phyloP scores from a whole-genome alignment of 495 filamentous ascomycete genomes.

The Cryomyces antarcticus region DNA sequence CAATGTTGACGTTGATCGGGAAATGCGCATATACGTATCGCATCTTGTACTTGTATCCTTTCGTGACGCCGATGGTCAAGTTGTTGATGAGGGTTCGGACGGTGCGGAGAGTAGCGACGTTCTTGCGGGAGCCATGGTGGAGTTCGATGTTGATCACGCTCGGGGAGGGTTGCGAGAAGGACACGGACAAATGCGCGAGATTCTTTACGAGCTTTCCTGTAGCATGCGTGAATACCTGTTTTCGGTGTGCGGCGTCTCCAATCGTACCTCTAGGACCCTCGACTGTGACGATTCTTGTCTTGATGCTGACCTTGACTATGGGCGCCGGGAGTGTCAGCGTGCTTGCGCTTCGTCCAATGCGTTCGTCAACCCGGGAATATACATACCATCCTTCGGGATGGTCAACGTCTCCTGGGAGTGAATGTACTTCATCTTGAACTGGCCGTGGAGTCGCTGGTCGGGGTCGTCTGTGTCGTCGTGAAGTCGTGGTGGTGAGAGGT shows the following conservation, averaged over 20 bases:
- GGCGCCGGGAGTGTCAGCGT: slow-evolving; percentile 11
- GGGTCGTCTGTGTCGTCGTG: background rate
- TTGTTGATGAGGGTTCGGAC: slow-evolving; percentile 96
- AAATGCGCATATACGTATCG: slow-evolving; percentile 99
- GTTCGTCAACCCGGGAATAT: background rate
- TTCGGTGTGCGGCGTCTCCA: background rate
- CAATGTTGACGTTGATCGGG: slow-evolving; percentile 99
- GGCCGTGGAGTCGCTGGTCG: background rate
- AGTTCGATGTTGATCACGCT: slow-evolving; percentile 83
- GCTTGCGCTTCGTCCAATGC: background rate
- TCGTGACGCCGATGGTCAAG: slow-evolving; percentile 91
- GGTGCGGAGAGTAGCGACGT: slow-evolving; percentile 90
- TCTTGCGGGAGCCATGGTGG: slow-evolving; percentile 94
- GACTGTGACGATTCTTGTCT: slow-evolving; percentile 84
- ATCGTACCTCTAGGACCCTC: slow-evolving; percentile 71
- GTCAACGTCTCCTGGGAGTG: slow-evolving; percentile 84
- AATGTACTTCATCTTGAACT: slow-evolving; percentile 87
- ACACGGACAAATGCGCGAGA: slow-evolving; percentile 84
- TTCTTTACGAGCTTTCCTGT: slow-evolving; percentile 85
- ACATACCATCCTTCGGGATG: slow-evolving; percentile 92
- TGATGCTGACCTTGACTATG: slow-evolving; percentile 87
- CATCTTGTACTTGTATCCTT: slow-evolving; percentile 99
- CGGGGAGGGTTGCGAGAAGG: slow-evolving; percentile 67
- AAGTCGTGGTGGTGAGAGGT: no score
- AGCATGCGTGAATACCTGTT: background rate